Evolutionary conservation across 2,329 filamentous ascomycete genomes (phyloP).

Genomic region (Verticillium klebahnii): DNA sequence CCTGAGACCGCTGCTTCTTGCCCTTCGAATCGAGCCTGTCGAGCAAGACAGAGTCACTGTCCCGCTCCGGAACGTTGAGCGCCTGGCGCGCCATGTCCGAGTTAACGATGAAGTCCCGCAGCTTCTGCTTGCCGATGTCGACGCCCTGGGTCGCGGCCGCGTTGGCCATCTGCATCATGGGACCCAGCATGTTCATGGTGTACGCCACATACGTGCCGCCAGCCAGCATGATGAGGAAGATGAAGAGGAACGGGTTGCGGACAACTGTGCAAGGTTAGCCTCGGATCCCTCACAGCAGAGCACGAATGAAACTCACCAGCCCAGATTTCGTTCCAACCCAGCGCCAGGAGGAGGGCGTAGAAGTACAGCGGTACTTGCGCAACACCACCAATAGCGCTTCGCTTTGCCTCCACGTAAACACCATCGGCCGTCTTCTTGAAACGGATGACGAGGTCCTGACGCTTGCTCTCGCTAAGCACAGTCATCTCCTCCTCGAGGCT

Average conservation of each 20-base stretch:
- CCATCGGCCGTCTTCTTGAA: conserved; percentile 99
- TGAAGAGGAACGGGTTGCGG: conserved; percentile 88
- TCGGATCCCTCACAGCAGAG: neutral
- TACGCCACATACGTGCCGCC: conserved; percentile 85
- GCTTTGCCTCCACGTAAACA: conserved; percentile 96
- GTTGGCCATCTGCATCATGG: conserved; percentile 92
- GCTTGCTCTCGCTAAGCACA: conserved; percentile 83
- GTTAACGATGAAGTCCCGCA: conserved; percentile 84
- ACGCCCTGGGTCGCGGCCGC: conserved; percentile 82
- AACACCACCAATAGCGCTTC: conserved; percentile 91
- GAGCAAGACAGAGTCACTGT: conserved; percentile 48
- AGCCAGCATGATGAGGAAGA: conserved; percentile 74
- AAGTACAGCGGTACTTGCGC: conserved; percentile 94
- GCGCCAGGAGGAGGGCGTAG: conserved; percentile 78
- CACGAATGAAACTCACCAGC: conserved; percentile 60
- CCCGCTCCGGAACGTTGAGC: conserved; percentile 63
- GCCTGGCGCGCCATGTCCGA: conserved; percentile 83
- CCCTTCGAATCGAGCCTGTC: conserved; percentile 57
- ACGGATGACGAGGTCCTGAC: conserved; percentile 83
- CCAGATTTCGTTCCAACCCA: conserved; percentile 98
- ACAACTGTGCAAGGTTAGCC: conserved; percentile 56
- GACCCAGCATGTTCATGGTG: conserved; percentile 90
- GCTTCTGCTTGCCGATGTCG: conserved; percentile 85
- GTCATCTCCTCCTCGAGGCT: conserved; percentile 95
- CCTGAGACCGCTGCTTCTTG: conserved; percentile 38